Evolutionary conservation across 768 basidiomycete genomes (phyloP), one percentile per base, ranked within the genome.

Genomic region (Trametes sanguinea): DNA sequence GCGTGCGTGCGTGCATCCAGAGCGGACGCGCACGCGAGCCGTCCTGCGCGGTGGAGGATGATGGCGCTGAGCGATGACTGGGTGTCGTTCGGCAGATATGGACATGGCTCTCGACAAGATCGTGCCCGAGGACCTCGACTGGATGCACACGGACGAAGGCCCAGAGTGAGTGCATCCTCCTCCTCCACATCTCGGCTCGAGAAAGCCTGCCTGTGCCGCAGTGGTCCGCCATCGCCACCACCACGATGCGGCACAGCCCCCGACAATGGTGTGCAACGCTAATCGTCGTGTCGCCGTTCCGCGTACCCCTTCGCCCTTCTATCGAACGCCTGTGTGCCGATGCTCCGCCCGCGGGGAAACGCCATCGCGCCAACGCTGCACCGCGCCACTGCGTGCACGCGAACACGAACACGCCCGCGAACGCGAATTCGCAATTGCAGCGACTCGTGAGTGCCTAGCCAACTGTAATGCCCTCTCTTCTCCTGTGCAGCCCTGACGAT

Each of bases 101-200:
- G 87, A 92, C 68, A 96, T 95, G 92, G 92, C 92, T 4, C 77
- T 97, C 17, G 95, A 97, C 75, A 81, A 76, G 33, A 86, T 97
- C 61, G 93, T 98, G 0, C 95, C 95, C 0, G 94, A 97, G 71
- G 80, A 72, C 13, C 77, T 95, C 13, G 75, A 84, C 54, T 96
- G 94, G 94, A 77, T 78, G 42, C 95, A 97, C 73, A 92, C 87
- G 0, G 93, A 94, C 71, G 95, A 98, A 78, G 94, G 94, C 22
- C 90, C 88, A 48, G 94, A 96, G 93, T 94, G 71, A 76, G 88
- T 42, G 35, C n/a, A 43, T 16, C 42, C 7, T 37, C 35, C 42
- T 43, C 5, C n/a, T n/a, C 42, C 14, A 22, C 22, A 22, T 22
- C 22, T 22, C 22, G 22, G 22, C 22, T 22, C 22, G 22, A 22